Conservation (phyloP, 306 rosid genomes). For the Cucumis sativus region Cucumber_9930_V3 NC_026657.2:20798001-20798500, state of each 20-base stretch:
- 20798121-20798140: background rate
- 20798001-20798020: background rate
- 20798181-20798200: background rate
- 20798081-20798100: background rate
- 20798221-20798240: background rate
- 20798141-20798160: background rate
- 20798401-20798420: background rate
- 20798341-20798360: background rate
- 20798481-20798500: background rate
- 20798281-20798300: background rate
- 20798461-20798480: background rate
- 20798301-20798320: background rate
- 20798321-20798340: background rate
- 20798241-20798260: background rate
- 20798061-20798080: background rate
- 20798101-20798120: background rate
- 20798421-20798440: background rate
- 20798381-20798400: background rate
- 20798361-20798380: background rate
- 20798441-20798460: background rate
- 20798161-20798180: background rate
- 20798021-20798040: background rate
- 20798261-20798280: background rate
- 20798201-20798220: background rate
- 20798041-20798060: background rate